Base-by-base conservation (phyloP, 129 eudicot genomes). In the Chrysanthemum makinoi region DNA sequence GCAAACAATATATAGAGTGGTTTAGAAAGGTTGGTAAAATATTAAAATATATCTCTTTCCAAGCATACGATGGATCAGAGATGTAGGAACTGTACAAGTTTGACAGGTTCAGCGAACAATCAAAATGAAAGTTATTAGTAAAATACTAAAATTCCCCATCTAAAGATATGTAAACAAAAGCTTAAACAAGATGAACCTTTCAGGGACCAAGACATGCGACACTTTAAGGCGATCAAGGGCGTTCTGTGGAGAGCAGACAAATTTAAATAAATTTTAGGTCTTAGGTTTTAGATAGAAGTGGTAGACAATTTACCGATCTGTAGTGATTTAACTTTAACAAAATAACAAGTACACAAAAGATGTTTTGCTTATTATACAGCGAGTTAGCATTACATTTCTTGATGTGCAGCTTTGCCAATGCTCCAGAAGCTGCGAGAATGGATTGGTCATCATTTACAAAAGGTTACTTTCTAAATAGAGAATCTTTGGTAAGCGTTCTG, bases 371-470 rank as follows among this genome's bases (percentile, higher is more conserved):
- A 20, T 66, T 35, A 18, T 49, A 48, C 59, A 48, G 2, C 51
- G 33, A 17, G 43, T 33, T 15, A 22, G 46, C 17, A 20, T 65
- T 69, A 8, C 47, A 50, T 69, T 65, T 51, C n/a, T 52, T 15
- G 11, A 2, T 43, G 4, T 69, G 24, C 95, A 92, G 98, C 14
- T 92, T 89, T 78, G 98, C 98, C 6, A 89, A 87, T 68, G 98
- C 91, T 51, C 93, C 98, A 1, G 95, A 89, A 74, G 68, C 98
- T 78, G 87, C 95, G 60, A 80, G 89, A 75, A 87, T 85, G 95
- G 98, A 92, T 72, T 92, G 98, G 98, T 86, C 96, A 11, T 50
- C 84, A 44, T 92, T 89, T 86, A 92, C 98, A 13, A 92, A 92
- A 89, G 98, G 98, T 52, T 91, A 82, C 86, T 92, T 92, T 79